Base-by-base conservation (phyloP, 176 grass and related monocot genomes). In the Bromus sterilis region DNA sequence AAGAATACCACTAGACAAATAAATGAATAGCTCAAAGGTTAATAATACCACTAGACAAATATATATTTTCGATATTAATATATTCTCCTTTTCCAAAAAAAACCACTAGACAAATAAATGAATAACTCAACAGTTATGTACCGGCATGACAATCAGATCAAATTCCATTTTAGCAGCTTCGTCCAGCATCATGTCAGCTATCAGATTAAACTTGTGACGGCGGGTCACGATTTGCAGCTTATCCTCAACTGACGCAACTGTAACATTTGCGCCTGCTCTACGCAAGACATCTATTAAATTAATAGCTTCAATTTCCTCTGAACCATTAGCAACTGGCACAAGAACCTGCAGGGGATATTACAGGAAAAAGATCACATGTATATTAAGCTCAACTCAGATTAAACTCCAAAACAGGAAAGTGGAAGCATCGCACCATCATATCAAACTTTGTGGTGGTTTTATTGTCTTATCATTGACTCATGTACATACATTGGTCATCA, bases 251-350 rank as follows among this genome's bases (percentile, higher is more conserved):
- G 95, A 95, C 20, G 92, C 95, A 63, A 93, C 90, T 18, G 66
- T 78, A 33, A 98, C 90, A 79, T 95, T 93, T 74, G 90, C 90
- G 73, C 90, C 91, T 37, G 95, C 95, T 87, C 92, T 89, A 25
- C 86, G 88, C 63, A 98, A 64, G 80, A 91, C 36, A 70, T 98
- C 92, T 65, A 98, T 98, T 62, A 98, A 89, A 82, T 87, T 88
- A 33, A 91, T 11, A 70, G 95, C 84, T 72, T 98, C 95, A 73
- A 98, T 95, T 90, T 98, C 95, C 86, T 98, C 96, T 1, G 92
- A 89, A 30, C 93, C 95, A 93, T 98, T 98, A 61, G 92, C 95
- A 82, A 98, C 82, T 39, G 95, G 92, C 46, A 98, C 95, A 89
- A 98, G 92, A 86, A 98, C 82, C 95, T 98, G 40, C 65, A 77